Percentiles rank a stretch among this genome's conserved stretches.
Conservation (phyloP, 2,329 filamentous ascomycete genomes). For the Aureobasidium sp. region DNA sequence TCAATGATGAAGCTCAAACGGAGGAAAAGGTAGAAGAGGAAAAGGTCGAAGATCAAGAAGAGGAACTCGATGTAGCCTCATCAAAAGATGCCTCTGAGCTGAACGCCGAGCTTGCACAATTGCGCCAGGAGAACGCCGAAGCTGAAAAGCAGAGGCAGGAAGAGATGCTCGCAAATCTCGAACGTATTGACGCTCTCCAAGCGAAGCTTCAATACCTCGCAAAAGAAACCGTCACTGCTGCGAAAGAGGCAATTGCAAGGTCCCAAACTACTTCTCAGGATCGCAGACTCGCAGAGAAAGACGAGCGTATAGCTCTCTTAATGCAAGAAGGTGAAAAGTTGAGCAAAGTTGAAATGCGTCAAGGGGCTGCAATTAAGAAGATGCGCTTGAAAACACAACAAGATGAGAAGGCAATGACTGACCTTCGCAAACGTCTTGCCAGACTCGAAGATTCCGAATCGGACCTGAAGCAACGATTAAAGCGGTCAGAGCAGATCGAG, state of each 20-base stretch:
- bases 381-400: constrained; percentile 51
- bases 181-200: constrained; percentile 86
- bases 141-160: constrained; percentile 61
- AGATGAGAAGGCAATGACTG: constrained; percentile 44
- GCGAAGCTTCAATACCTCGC: constrained; percentile 85
- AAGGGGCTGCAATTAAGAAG: constrained; percentile 76
- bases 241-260: constrained; percentile 59
- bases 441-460: constrained; percentile 59
- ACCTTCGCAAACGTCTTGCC: constrained; percentile 53
- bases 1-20: not conserved
- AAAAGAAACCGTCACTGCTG: constrained; percentile 68
- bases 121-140: constrained; percentile 45
- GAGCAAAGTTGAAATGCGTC: constrained; percentile 77
- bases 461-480: constrained; percentile 55
- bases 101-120: constrained; percentile 40
- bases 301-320: constrained; percentile 79
- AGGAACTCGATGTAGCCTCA: not conserved
- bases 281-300: constrained; percentile 78
- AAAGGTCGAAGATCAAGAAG: not conserved
- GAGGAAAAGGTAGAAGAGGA: not conserved
- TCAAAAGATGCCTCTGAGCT: constrained; percentile 25
- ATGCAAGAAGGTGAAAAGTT: constrained; percentile 90
- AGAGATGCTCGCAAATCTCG: constrained; percentile 75
- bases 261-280: constrained; percentile 61
- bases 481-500: constrained; percentile 53